Conservation (phyloP, 2,329 filamentous ascomycete genomes). For the Graphilbum fragrans region DNA sequence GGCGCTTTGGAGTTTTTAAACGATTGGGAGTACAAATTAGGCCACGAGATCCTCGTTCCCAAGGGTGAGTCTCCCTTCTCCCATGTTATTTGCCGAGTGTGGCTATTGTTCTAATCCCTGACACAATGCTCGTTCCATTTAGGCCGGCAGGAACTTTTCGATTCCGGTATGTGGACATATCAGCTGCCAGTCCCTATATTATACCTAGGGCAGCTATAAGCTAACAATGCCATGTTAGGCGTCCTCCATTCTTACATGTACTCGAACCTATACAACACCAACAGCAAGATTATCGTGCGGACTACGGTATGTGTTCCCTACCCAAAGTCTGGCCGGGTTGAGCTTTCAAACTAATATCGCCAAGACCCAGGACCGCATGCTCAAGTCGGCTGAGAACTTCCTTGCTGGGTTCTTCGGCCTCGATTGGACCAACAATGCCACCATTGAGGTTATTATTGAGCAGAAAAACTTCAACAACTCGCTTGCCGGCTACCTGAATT, state of each 20-base stretch:
- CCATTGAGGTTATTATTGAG: conserved; percentile 62
- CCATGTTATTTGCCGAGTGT: not conserved
- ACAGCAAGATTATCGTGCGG: conserved; percentile 59
- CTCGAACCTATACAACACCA: conserved; percentile 56
- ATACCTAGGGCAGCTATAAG: too few species aligned
- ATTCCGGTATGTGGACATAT: conserved; percentile 32
- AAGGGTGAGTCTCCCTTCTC: conserved; percentile 36
- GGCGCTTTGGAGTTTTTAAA: conserved; percentile 55
- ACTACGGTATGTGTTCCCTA: conserved; percentile 39
- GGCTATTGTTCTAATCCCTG: too few species aligned
- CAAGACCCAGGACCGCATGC: conserved; percentile 64
- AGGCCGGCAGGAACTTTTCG: conserved; percentile 58
- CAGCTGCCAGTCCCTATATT: too few species aligned
- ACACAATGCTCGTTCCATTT: too few species aligned
- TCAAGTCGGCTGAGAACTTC: conserved; percentile 67
- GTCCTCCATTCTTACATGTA: conserved; percentile 64
- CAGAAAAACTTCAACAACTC: conserved; percentile 54
- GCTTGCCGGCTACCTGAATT: conserved; percentile 54
- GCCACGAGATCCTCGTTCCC: conserved; percentile 59
- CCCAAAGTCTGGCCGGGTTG: not conserved
- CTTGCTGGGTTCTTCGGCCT: conserved; percentile 69
- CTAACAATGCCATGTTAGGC: conserved; percentile 22
- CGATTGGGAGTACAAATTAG: conserved; percentile 56
- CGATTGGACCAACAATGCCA: conserved; percentile 60
- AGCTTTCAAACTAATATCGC: not conserved